These are phyloP conservation scores for Trypethelium eluteriae DNA, from an alignment of 495 filamentous ascomycete genomes.

Conservation along the genomic window DNA sequence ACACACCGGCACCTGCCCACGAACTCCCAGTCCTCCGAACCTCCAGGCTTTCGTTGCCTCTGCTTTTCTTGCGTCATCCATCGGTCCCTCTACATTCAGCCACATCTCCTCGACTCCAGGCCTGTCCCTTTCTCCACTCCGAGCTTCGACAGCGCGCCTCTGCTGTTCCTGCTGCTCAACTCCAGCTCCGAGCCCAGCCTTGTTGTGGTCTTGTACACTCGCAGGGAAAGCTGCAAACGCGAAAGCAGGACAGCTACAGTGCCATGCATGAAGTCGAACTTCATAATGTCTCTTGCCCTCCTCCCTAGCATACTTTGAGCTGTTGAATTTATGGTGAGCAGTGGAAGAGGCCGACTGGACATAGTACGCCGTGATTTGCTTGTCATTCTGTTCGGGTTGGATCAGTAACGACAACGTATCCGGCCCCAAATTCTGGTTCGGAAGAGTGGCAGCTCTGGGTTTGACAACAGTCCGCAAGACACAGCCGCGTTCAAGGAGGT, in stretches of 20 bases:
- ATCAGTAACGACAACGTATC: too few species aligned
- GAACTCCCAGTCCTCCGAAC: slow-evolving; percentile 48
- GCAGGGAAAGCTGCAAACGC: slow-evolving; percentile 58
- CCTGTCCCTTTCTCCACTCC: neutral
- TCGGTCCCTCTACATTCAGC: too few species aligned
- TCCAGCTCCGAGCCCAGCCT: slow-evolving; percentile 8
- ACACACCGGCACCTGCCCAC: slow-evolving; percentile 54
- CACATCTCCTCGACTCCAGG: neutral
- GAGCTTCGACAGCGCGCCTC: slow-evolving; percentile 14
- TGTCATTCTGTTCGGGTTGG: neutral
- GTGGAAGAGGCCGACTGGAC: slow-evolving; percentile 31
- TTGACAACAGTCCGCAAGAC: slow-evolving; percentile 42
- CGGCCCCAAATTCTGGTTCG: neutral
- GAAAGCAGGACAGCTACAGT: slow-evolving; percentile 81
- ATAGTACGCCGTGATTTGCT: slow-evolving; percentile 33
- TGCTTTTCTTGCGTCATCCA: slow-evolving; percentile 15
- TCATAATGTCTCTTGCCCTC: slow-evolving; percentile 47
- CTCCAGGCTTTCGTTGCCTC: slow-evolving; percentile 9
- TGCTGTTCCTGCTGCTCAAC: neutral
- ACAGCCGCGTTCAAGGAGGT: slow-evolving; percentile 67
- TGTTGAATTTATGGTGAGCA: slow-evolving; percentile 26
- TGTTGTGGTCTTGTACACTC: neutral
- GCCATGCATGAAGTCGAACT: slow-evolving; percentile 71
- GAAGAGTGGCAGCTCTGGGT: neutral
- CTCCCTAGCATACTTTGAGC: slow-evolving; percentile 25